Conservation (phyloP, 495 filamentous ascomycete species). For the Tuber aestivum region DNA sequence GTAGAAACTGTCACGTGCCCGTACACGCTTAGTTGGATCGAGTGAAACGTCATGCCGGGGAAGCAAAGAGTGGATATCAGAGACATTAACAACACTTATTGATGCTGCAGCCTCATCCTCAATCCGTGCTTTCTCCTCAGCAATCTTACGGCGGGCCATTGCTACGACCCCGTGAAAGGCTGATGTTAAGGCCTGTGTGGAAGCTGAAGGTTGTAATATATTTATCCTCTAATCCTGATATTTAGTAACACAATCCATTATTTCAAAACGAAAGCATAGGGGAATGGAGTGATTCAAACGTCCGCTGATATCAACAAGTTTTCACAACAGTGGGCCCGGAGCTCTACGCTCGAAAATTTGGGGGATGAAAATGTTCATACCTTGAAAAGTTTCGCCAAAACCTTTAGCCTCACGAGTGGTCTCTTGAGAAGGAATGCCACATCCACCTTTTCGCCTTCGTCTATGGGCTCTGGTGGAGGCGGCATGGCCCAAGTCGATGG, state of each 20-base stretch:
- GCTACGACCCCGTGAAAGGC: conserved; percentile 66
- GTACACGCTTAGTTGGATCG: conserved; percentile 66
- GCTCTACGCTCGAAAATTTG: not conserved
- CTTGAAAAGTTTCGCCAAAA: conserved; percentile 77
- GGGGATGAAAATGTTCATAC: conserved; percentile 43
- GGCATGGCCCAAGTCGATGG: conserved; percentile 44
- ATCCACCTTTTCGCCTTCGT: conserved; percentile 81
- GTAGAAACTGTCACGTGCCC: conserved; percentile 81
- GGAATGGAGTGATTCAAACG: not conserved
- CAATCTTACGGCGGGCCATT: conserved; percentile 68
- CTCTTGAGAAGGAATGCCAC: conserved; percentile 89
- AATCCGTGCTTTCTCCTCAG: conserved; percentile 78
- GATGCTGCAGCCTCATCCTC: conserved; percentile 84
- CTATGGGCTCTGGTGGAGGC: conserved; percentile 49
- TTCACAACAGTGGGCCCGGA: not conserved
- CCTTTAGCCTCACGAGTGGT: conserved; percentile 81
- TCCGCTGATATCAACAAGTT: not conserved
- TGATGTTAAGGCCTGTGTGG: conserved; percentile 53
- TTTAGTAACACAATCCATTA: conserved; percentile 19
- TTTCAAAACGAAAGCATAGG: not conserved
- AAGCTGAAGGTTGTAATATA: conserved; percentile 52
- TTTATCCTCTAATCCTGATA: conserved; percentile 47
- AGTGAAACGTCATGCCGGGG: conserved; percentile 63
- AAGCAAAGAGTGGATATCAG: conserved; percentile 70
- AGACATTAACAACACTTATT: conserved; percentile 70